These are phyloP conservation scores for Paramecium bursaria DNA, from an alignment of 73 alveolate genomes.

Conservation along the genomic window DNA sequence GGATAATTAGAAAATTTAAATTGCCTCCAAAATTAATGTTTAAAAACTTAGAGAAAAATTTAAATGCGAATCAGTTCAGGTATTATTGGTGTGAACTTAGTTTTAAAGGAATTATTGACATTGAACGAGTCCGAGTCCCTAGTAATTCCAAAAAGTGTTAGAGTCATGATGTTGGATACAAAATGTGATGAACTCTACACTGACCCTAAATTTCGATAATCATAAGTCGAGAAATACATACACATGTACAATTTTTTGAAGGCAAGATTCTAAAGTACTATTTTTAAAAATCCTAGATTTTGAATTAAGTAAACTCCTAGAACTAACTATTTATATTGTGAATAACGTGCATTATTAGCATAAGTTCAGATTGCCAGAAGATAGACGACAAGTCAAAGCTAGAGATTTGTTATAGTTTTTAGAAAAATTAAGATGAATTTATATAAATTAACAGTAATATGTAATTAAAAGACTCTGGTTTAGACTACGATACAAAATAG, in stretches of 20 bases:
- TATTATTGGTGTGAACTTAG: no score
- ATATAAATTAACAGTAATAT: no score
- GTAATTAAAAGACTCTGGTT: not conserved
- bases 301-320: constrained; percentile 39
- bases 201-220: constrained; percentile 21
- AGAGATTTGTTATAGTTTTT: constrained; percentile 34
- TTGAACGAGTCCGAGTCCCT: constrained; percentile 36
- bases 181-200: constrained; percentile 56
- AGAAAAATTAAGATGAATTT: constrained; percentile 15
- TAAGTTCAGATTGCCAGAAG: constrained; percentile 19
- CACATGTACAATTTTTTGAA: constrained; percentile 20
- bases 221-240: constrained; percentile 26
- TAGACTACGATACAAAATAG: not conserved
- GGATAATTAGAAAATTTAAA: not conserved
- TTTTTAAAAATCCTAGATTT: not conserved
- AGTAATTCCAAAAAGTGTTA: constrained; percentile 48
- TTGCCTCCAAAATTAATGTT: constrained; percentile 26
- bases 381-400: constrained; percentile 26
- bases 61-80: no score
- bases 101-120: constrained; percentile 40
- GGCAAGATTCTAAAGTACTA: not conserved
- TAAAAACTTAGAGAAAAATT: no score
- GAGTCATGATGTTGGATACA: constrained; percentile 51
- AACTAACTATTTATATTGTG: constrained; percentile 54
- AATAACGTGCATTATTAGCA: constrained; percentile 44